These are phyloP conservation scores for Grosmannia serpens DNA, from an alignment of 2,329 filamentous ascomycete genomes.

Conservation along the genomic window DNA sequence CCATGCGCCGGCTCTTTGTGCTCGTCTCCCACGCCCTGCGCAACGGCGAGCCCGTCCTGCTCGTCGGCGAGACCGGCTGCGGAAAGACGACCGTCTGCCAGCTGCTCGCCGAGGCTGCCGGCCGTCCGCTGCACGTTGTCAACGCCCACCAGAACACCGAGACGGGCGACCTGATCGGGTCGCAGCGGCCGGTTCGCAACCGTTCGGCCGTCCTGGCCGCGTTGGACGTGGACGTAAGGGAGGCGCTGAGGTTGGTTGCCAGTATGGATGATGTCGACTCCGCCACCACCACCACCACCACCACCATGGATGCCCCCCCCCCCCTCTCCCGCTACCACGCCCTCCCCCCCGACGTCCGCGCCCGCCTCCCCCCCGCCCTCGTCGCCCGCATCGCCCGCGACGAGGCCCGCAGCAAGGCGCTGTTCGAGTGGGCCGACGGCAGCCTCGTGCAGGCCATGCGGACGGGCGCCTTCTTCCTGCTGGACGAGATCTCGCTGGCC, in stretches of 20 bases:
- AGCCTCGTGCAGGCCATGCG: slow-evolving; percentile 92
- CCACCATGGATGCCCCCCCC: slow-evolving; percentile 18
- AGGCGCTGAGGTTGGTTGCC: background rate
- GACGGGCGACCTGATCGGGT: slow-evolving; percentile 92
- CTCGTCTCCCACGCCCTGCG: slow-evolving; percentile 76
- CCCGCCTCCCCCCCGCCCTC: slow-evolving; percentile 35
- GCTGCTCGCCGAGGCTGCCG: slow-evolving; percentile 70
- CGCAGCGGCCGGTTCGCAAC: slow-evolving; percentile 84
- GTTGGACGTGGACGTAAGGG: slow-evolving; percentile 37
- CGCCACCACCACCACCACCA: background rate
- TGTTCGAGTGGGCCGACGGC: slow-evolving; percentile 96
- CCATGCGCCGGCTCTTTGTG: slow-evolving; percentile 85
- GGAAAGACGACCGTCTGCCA: slow-evolving; percentile 97
- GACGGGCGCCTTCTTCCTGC: slow-evolving; percentile 75
- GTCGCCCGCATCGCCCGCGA: slow-evolving; percentile 34
- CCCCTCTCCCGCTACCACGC: slow-evolving; percentile 49
- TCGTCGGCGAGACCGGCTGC: slow-evolving; percentile 94
- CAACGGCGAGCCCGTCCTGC: slow-evolving; percentile 85
- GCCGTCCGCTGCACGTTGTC: slow-evolving; percentile 70
- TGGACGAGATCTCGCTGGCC: slow-evolving; percentile 95
- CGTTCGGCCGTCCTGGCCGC: slow-evolving; percentile 58
- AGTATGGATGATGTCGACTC: slow-evolving; percentile 5
- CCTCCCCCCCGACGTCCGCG: slow-evolving; percentile 31
- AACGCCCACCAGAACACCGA: slow-evolving; percentile 99
- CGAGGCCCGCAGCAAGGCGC: slow-evolving; percentile 58